Conservation (phyloP, 768 basidiomycete species). For the Kwoniella shandongensis region DNA sequence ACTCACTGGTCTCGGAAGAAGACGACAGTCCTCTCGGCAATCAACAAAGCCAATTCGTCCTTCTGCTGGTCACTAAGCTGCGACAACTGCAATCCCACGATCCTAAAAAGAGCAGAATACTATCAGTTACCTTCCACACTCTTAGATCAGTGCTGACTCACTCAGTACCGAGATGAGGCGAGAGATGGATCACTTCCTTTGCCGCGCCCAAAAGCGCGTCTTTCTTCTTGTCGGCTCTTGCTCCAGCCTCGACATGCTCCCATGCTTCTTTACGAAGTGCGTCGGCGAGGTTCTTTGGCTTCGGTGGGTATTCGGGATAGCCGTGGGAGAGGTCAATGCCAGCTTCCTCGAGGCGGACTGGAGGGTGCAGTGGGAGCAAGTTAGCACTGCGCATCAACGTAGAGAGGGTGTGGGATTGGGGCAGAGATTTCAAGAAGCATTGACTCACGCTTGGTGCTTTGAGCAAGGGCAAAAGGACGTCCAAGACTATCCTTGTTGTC, state of each 20-base stretch:
- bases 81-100: conserved; percentile 68
- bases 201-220: conserved; percentile 65
- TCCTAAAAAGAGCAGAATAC: conserved; percentile 16
- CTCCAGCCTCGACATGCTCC: conserved; percentile 61
- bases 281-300: conserved; percentile 6
- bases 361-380: background rate
- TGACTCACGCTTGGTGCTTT: conserved; percentile 13
- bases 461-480: conserved; percentile 15
- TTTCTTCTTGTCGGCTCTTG: conserved; percentile 67
- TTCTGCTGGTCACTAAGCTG: conserved; percentile 68
- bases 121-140: background rate
- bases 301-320: conserved; percentile 20
- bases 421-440: too few species aligned
- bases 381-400: background rate
- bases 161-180: conserved; percentile 62
- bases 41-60: conserved; percentile 73
- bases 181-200: conserved; percentile 66
- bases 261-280: conserved; percentile 11
- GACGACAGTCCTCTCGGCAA: conserved; percentile 71
- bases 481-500: conserved; percentile 10
- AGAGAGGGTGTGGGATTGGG: background rate
- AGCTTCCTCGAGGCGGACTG: conserved; percentile 16
- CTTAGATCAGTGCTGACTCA: background rate
- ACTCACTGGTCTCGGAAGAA: conserved; percentile 58
- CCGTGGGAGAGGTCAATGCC: conserved; percentile 16